A percentile compares a stretch with the other conserved stretches of the same genome.
phyloP scores from a whole-genome alignment of 1,139 yeast species.

The Yarrowia galli region DNA sequence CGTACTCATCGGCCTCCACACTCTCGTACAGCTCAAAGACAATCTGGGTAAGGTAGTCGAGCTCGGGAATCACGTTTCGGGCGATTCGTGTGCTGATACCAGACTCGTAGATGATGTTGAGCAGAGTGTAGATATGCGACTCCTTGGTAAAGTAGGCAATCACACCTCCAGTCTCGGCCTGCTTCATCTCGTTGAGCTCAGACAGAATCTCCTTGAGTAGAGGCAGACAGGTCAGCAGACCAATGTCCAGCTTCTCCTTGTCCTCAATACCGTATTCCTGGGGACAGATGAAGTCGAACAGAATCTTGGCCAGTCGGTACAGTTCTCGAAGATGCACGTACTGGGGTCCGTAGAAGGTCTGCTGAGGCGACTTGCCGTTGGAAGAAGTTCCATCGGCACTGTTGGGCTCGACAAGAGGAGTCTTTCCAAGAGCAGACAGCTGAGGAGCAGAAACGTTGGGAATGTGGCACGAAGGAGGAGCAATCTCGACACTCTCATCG shows the following conservation, averaged over 20 bases:
- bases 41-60: constrained; percentile 94
- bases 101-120: constrained; percentile 92
- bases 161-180: constrained; percentile 73
- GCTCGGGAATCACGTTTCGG: constrained; percentile 92
- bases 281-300: constrained; percentile 97
- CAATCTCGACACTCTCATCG: constrained; percentile 55
- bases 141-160: constrained; percentile 95
- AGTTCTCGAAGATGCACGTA: constrained; percentile 84
- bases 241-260: constrained; percentile 94
- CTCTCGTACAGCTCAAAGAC: constrained; percentile 92
- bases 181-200: constrained; percentile 82
- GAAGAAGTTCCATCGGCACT: neutral
- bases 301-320: constrained; percentile 86
- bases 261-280: constrained; percentile 98
- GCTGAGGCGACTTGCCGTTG: constrained; percentile 33
- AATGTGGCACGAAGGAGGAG: constrained; percentile 54
- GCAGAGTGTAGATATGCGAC: constrained; percentile 91
- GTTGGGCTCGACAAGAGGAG: constrained; percentile 12
- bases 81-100: constrained; percentile 94
- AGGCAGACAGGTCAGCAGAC: constrained; percentile 91
- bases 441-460: constrained; percentile 47
- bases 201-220: constrained; percentile 84
- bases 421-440: constrained; percentile 18
- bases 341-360: constrained; percentile 77
- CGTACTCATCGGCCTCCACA: constrained; percentile 61